phyloP scores from a whole-genome alignment of 768 basidiomycete species.

The Kockovaella imperatae region DNA sequence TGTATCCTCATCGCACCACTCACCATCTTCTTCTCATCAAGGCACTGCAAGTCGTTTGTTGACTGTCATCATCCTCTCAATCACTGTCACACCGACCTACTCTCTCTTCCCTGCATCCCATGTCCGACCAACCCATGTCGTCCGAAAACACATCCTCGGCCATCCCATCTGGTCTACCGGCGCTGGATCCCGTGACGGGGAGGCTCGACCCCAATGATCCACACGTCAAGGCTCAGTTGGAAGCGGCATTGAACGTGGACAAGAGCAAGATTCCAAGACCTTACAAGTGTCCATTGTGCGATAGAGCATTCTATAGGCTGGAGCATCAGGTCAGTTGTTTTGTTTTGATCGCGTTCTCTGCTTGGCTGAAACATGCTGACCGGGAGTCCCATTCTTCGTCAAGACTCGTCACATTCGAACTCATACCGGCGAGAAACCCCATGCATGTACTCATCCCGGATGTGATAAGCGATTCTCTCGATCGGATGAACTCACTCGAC shows the following conservation, averaged over 20 bases:
- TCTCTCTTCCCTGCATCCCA: conserved; percentile 1
- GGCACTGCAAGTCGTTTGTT: no score
- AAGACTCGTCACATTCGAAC: conserved; percentile 97
- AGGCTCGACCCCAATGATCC: conserved; percentile 46
- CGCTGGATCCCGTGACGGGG: conserved; percentile 44
- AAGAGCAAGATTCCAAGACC: conserved; percentile 59
- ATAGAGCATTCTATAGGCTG: conserved; percentile 88
- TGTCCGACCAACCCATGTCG: conserved; percentile 19
- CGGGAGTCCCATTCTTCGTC: neutral
- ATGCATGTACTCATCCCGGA: conserved; percentile 79
- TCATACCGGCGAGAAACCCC: conserved; percentile 97
- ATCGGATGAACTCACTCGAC: conserved; percentile 95
- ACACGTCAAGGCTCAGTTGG: conserved; percentile 44
- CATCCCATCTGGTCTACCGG: conserved; percentile 9
- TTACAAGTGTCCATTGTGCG: conserved; percentile 95
- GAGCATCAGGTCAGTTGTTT: conserved; percentile 74
- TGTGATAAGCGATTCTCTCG: conserved; percentile 98
- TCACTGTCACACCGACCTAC: no score
- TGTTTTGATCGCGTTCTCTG: neutral
- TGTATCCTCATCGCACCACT: no score
- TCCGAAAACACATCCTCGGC: conserved; percentile 7
- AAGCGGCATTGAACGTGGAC: conserved; percentile 47
- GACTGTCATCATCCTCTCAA: no score
- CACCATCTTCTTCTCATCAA: no score
- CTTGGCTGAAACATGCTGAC: conserved; percentile 2